phyloP scores from a whole-genome alignment of 2,329 filamentous ascomycete genomes.

The Mycogone perniciosa region DNA sequence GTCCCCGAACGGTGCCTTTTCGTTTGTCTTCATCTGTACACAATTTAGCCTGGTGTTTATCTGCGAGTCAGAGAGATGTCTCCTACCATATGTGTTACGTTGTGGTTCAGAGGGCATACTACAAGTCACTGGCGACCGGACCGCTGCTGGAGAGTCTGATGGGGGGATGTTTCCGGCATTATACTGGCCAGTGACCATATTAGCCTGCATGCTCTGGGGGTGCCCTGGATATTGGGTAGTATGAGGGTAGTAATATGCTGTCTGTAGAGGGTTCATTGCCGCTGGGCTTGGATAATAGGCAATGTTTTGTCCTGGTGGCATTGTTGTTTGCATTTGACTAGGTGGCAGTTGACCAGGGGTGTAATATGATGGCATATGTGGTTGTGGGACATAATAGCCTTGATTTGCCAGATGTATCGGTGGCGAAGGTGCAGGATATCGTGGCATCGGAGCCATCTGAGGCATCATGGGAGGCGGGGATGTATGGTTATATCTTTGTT shows the following conservation, averaged over 20 bases:
- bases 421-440: constrained; percentile 31
- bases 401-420: constrained; percentile 34
- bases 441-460: constrained; percentile 33
- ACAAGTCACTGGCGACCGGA: constrained; percentile 7
- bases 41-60: not conserved
- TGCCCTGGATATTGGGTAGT: constrained; percentile 32
- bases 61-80: too few relatives aligned
- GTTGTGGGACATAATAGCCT: constrained; percentile 43
- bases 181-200: constrained; percentile 32
- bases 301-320: constrained; percentile 33
- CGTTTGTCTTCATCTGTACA: constrained; percentile 3
- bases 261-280: constrained; percentile 36
- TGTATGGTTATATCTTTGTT: constrained; percentile 29
- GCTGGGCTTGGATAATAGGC: constrained; percentile 40
- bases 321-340: constrained; percentile 28
- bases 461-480: constrained; percentile 33
- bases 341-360: constrained; percentile 32
- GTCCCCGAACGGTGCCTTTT: constrained; percentile 25
- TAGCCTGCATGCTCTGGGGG: constrained; percentile 25
- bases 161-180: constrained; percentile 19
- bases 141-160: constrained; percentile 21
- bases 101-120: not conserved
- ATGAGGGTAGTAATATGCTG: constrained; percentile 40
- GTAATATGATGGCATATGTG: constrained; percentile 41
- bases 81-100: too few relatives aligned